Evolutionary conservation across 2,329 filamentous ascomycete species (phyloP).

Genomic region (Monilinia fructigena): DNA sequence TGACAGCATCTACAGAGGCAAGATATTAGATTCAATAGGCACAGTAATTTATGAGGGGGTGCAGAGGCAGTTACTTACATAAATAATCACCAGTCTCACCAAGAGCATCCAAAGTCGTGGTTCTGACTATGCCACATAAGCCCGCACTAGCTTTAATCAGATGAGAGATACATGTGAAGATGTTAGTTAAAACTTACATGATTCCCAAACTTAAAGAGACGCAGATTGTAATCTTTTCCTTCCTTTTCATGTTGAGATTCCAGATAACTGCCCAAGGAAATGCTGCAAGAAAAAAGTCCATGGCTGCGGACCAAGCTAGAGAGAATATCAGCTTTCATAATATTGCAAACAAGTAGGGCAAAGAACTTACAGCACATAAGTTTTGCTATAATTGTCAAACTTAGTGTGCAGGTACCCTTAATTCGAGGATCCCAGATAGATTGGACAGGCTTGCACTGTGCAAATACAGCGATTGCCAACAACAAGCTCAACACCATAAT

Average conservation of each 20-base stretch:
- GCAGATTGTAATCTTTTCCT: conserved; percentile 19
- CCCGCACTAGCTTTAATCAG: background rate
- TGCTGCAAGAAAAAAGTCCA: conserved; percentile 18
- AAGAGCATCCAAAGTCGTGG: conserved; percentile 9
- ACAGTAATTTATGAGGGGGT: background rate
- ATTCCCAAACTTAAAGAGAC: conserved; percentile 11
- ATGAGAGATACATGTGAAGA: background rate
- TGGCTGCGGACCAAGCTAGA: conserved; percentile 2
- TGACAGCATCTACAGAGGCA: conserved; percentile 4
- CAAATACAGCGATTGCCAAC: conserved; percentile 5
- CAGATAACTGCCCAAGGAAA: conserved; percentile 11
- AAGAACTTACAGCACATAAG: conserved; percentile 14
- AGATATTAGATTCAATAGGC: background rate
- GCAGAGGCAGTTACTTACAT: background rate
- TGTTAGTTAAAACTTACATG: background rate
- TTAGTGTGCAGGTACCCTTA: conserved; percentile 10
- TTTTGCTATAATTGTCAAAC: conserved; percentile 9
- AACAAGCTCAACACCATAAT: conserved; percentile 11
- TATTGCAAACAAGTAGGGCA: background rate
- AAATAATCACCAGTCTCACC: conserved; percentile 7
- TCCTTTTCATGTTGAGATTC: conserved; percentile 13
- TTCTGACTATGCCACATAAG: conserved; percentile 1
- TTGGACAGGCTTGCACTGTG: conserved; percentile 4
- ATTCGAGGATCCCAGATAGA: conserved; percentile 14
- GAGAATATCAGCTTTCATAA: background rate